Conservation (phyloP, 1,284 basidiomycete species). For the Wallemia mellicola region DNA sequence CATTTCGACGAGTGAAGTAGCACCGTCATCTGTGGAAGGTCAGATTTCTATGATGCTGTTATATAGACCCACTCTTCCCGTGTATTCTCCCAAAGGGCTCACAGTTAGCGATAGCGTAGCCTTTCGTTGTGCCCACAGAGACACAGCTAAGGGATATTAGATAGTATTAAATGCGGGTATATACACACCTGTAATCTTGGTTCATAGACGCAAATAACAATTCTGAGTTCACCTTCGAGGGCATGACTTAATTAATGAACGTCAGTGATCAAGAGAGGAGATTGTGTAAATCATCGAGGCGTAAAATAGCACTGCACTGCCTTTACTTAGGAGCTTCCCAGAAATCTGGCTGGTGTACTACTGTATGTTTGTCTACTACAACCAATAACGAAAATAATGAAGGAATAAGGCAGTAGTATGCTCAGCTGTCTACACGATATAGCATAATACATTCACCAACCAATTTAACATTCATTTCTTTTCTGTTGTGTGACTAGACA, state of each 20-base stretch:
- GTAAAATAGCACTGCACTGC: too few relatives aligned
- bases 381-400: too few relatives aligned
- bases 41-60: too few relatives aligned
- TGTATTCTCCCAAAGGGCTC: conserved; percentile 92
- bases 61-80: conserved; percentile 37
- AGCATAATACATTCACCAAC: background rate
- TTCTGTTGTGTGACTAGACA: background rate
- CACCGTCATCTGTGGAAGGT: conserved; percentile 38
- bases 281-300: too few relatives aligned
- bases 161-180: background rate
- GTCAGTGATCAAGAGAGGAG: background rate
- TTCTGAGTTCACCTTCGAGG: background rate
- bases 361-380: too few relatives aligned
- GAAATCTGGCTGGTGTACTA: too few relatives aligned
- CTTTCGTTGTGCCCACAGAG: conserved; percentile 76
- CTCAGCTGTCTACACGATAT: too few relatives aligned
- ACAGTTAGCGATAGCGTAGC: conserved; percentile 89
- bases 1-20: conserved; percentile 92
- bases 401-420: too few relatives aligned
- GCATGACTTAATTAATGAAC: background rate
- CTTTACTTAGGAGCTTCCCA: too few relatives aligned
- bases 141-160: conserved; percentile 30
- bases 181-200: conserved; percentile 47
- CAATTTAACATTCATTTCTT: background rate
- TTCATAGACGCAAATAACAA: conserved; percentile 45